Base-by-base conservation (phyloP, 805 yeast genomes). In the Phaffomyces thermotolerans region DNA sequence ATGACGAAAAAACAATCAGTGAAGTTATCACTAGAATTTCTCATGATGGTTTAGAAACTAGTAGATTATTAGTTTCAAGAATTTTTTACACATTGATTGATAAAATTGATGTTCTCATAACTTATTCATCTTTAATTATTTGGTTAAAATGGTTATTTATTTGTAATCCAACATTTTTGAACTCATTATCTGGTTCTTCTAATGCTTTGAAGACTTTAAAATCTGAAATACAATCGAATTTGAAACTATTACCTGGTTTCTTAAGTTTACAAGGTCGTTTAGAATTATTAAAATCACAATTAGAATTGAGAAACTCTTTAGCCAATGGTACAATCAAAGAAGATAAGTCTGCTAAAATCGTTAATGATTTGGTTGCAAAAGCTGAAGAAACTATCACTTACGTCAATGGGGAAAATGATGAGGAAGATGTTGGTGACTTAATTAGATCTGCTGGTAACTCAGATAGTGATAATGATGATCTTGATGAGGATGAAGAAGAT, bases 131-230 rank as follows among this genome's bases (percentile, higher is more conserved):
- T 37, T 63, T 64, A 45, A 64, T 71, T 37, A 54, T 66, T 10
- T 91, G 97, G 96, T 68, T 90, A 41, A 84, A 85, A 60, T 87
- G 93, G 88, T 53, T 86, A 15, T 65, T 90, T 46, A 71, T 89
- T 24, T 64, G 75, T 13, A 84, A 83, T 56, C 87, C 90, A 23
- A 27, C 29, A 27, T 27, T 27, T 13, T 27, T 27, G 4, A 76
- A 44, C 9, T 17, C 42, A 1, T 39, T 56, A 14, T 42, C 43
- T 15, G 7, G 36, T 4, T 33, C 42, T 18, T 76, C 6, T 59
- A 70, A 46, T 63, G 25, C 37, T 17, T 66, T 84, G 41, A 78
- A 78, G 36, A 64, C 72, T 4, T 62, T 91, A 43, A 82, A 78
- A 58, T 58, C 73, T 3, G 71, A 83, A 1, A 65, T 90, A 25